Evolutionary conservation across 2,329 filamentous ascomycete species (phyloP).

Genomic region (Aureobasidium sp.): DNA sequence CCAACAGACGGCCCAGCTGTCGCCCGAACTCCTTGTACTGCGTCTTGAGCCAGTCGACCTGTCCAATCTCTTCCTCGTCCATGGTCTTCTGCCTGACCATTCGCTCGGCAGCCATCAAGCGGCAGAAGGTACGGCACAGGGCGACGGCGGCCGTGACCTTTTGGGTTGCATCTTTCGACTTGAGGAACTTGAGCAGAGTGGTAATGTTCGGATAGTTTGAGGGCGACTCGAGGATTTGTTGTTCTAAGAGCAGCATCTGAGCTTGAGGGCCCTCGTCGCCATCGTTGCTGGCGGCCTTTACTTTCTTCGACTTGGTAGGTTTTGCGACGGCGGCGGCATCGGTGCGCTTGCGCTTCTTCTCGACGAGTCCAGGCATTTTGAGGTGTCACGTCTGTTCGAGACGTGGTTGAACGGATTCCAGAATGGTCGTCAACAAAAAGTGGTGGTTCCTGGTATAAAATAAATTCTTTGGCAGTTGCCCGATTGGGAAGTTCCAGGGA

Average conservation of each 20-base stretch:
- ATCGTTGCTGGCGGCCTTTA: conserved; percentile 20
- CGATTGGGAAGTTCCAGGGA: conserved; percentile 6
- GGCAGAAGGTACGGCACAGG: conserved; percentile 78
- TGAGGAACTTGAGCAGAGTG: conserved; percentile 55
- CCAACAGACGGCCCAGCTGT: conserved; percentile 55
- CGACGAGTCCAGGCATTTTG: conserved; percentile 32
- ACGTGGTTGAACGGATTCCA: not conserved
- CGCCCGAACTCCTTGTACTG: conserved; percentile 60
- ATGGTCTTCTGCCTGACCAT: conserved; percentile 59
- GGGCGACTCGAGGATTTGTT: conserved; percentile 74
- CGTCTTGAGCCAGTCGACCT: conserved; percentile 72
- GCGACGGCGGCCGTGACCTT: conserved; percentile 64
- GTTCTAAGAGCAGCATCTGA: conserved; percentile 68
- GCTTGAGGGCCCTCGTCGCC: conserved; percentile 48
- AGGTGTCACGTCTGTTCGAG: not conserved
- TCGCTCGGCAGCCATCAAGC: conserved; percentile 66
- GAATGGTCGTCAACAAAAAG: not conserved
- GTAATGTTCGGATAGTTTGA: conserved; percentile 90
- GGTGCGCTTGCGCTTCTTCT: conserved; percentile 39
- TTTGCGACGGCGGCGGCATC: conserved; percentile 18
- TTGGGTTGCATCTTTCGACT: conserved; percentile 47
- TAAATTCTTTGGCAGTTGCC: conserved; percentile 13
- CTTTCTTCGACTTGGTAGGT: conserved; percentile 32
- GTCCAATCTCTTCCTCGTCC: conserved; percentile 65
- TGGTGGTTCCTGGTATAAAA: not conserved